phyloP scores from a whole-genome alignment of 2,329 filamentous ascomycete genomes.

The Plenodomus tracheiphilus region DNA sequence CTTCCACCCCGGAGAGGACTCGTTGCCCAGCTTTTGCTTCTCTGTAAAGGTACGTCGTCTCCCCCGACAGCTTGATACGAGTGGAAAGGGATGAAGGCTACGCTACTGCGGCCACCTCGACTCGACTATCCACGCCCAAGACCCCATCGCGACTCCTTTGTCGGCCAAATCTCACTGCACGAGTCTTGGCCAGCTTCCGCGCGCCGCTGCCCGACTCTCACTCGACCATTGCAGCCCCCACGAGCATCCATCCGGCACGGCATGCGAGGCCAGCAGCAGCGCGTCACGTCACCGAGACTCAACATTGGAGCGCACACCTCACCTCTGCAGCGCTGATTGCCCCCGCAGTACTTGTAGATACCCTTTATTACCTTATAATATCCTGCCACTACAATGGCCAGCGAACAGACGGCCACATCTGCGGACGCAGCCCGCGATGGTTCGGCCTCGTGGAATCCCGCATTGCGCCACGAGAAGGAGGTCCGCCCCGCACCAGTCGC shows the following conservation, averaged over 20 bases:
- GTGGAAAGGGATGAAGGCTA: slow-evolving; percentile 27
- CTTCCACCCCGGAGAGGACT: slow-evolving; percentile 3
- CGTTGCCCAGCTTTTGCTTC: slow-evolving; percentile 26
- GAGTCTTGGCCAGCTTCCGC: too few relatives aligned
- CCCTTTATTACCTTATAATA: slow-evolving; percentile 32
- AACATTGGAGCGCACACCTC: slow-evolving; percentile 1
- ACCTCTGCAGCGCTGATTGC: slow-evolving; percentile 26
- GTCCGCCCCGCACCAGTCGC: slow-evolving; percentile 9
- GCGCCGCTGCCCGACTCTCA: neutral
- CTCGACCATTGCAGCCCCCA: slow-evolving; percentile 1
- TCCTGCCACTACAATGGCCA: slow-evolving; percentile 34
- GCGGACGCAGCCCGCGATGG: slow-evolving; percentile 12
- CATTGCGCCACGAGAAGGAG: slow-evolving; percentile 51
- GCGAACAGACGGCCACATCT: slow-evolving; percentile 18
- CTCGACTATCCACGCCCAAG: slow-evolving; percentile 5
- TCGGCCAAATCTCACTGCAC: too few relatives aligned
- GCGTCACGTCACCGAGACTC: slow-evolving; percentile 12
- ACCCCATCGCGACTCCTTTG: slow-evolving; percentile 3
- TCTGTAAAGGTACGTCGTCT: slow-evolving; percentile 39
- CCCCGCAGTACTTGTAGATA: slow-evolving; percentile 41
- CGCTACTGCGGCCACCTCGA: neutral
- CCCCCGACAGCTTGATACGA: slow-evolving; percentile 6
- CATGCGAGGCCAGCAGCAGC: slow-evolving; percentile 1
- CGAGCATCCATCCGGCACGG: too few relatives aligned
- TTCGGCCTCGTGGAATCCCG: slow-evolving; percentile 58